Evolutionary conservation across 2,329 filamentous ascomycete species (phyloP), one percentile per base, ranked within the genome.

Genomic region (Xylaria sp.): DNA sequence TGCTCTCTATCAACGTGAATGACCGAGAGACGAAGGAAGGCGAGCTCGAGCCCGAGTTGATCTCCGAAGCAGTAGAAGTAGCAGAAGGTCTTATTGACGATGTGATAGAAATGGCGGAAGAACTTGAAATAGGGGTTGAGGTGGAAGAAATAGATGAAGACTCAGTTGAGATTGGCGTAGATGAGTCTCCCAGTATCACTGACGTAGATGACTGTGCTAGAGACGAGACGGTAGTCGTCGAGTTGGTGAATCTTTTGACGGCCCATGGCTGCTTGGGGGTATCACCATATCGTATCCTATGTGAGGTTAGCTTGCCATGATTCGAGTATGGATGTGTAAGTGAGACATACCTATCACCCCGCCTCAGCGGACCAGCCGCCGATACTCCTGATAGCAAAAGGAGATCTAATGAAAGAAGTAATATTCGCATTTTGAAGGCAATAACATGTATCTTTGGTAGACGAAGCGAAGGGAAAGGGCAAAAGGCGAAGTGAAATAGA

Each of bases 351-450:
- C 69, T 68, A 15, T 66, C 66, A 50, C 66, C 65, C 38, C 67
- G 65, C 67, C 69, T 72, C 69, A 73, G 64, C 70, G 72, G 71
- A 60, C 73, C 72, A 46, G 73, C 73, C 72, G 72, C 72, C 56
- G 68, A 72, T 62, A 67, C 70, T 60, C 65, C 72, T 54, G 71
- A 70, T 57, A 74, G 69, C 55, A 72, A 67, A 49, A 74, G 67
- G 45, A 75, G 60, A 49, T 71, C 65, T 61, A 73, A 65, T 57
- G 73, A 70, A 58, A 73, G 40, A 67, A 71, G 53, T 68, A 69
- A 57, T 65, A 70, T 68, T 51, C 69, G 64, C 73, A 75, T 75
- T 64, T 45, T 58, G 66, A 56, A 64, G 57, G 52, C 50, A 57
- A 56, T 2, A 17, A 4, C 42, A 38, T 21, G n/a, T 25, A 53